Conservation (phyloP, 345 rosid genomes). For the Euphorbia peplus region DNA sequence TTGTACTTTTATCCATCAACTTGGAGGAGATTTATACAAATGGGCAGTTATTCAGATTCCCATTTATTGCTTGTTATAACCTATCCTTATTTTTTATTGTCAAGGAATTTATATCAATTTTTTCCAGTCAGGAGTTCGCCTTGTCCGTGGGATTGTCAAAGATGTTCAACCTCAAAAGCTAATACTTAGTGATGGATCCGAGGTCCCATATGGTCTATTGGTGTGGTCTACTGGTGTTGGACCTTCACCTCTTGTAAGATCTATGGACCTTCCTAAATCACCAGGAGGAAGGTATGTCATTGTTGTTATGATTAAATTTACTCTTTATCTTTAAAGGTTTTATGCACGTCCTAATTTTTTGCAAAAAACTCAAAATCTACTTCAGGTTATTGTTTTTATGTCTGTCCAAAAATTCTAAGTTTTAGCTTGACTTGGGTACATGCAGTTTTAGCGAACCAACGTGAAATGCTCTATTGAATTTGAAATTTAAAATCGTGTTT, state of each 20-base stretch:
- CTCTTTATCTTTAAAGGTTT: neutral
- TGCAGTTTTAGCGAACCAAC: neutral
- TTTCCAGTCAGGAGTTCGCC: conserved; percentile 83
- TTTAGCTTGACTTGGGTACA: neutral
- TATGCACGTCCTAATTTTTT: neutral
- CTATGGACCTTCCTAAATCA: conserved; percentile 75
- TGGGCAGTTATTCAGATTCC: neutral
- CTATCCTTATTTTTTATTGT: neutral
- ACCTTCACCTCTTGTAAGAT: conserved; percentile 67
- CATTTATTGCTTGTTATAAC: neutral
- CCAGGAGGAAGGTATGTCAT: conserved; percentile 77
- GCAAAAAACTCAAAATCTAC: neutral
- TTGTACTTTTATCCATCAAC: no score
- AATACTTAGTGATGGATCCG: conserved; percentile 73
- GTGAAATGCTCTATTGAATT: neutral
- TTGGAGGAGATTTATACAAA: neutral
- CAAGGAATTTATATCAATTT: conserved; percentile 4
- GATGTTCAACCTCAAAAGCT: conserved; percentile 74
- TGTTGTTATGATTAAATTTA: neutral
- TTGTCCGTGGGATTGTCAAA: conserved; percentile 85
- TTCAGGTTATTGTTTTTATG: neutral
- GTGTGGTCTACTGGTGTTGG: conserved; percentile 98
- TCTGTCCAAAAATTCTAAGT: neutral
- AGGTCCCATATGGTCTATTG: conserved; percentile 83
- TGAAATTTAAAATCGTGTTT: no score